phyloP scores from a whole-genome alignment of 345 rosid genomes.

The Bretschneidera sinensis region DNA sequence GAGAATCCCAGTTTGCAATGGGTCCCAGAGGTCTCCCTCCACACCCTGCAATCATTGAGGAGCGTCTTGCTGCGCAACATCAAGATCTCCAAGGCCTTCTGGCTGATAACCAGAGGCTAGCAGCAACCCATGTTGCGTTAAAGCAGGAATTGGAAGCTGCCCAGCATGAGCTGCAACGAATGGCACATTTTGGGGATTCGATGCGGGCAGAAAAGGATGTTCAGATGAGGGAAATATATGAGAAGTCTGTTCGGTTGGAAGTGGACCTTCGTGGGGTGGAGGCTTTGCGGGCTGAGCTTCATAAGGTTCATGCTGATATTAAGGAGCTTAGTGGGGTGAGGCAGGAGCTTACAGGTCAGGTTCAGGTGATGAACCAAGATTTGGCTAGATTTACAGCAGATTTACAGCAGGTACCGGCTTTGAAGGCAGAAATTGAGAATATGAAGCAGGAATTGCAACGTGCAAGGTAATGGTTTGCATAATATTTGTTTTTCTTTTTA shows the following conservation, averaged over 20 bases:
- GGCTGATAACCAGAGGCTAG: slow-evolving; percentile 80
- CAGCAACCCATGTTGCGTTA: slow-evolving; percentile 88
- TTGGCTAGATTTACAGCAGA: slow-evolving; percentile 64
- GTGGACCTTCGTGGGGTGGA: slow-evolving; percentile 66
- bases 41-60: slow-evolving; percentile 64
- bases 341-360: slow-evolving; percentile 68
- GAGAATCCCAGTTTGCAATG: slow-evolving; percentile 53
- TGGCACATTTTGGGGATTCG: slow-evolving; percentile 57
- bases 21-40: slow-evolving; percentile 64
- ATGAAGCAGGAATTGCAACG: slow-evolving; percentile 89
- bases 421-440: slow-evolving; percentile 72
- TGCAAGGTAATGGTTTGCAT: slow-evolving; percentile 49
- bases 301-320: slow-evolving; percentile 58
- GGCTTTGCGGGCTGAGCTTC: slow-evolving; percentile 56
- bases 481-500: not conserved
- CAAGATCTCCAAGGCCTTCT: slow-evolving; percentile 86
- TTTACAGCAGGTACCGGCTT: slow-evolving; percentile 62
- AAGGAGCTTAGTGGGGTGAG: slow-evolving; percentile 65
- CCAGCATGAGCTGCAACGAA: slow-evolving; percentile 70
- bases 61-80: slow-evolving; percentile 68
- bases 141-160: slow-evolving; percentile 91
- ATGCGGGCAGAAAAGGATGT: slow-evolving; percentile 68
- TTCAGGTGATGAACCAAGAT: slow-evolving; percentile 68
- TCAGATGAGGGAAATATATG: slow-evolving; percentile 84
- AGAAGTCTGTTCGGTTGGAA: slow-evolving; percentile 59